Percentiles rank a stretch among this genome's conserved stretches.
Conservation (phyloP, 164 flowering plant species). For the Platanus orientalis region DNA sequence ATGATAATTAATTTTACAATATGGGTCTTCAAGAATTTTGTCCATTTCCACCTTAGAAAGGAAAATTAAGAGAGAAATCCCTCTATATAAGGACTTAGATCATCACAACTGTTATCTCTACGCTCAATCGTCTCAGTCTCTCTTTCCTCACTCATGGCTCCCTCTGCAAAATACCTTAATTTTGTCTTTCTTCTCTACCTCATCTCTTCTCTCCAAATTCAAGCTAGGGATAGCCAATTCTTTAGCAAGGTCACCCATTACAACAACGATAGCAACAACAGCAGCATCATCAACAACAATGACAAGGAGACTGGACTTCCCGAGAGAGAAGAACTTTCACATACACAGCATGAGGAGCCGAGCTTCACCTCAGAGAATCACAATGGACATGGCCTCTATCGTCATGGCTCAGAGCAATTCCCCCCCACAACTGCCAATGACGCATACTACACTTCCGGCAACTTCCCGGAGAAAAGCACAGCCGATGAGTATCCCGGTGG, state of each 20-base stretch:
- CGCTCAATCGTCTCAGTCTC: not conserved
- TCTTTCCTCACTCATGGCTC: constrained; percentile 20
- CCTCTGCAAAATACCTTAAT: constrained; percentile 14
- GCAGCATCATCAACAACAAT: not conserved
- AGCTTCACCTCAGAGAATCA: too few relatives aligned
- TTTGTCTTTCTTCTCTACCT: constrained; percentile 22
- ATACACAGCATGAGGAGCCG: constrained; percentile 11
- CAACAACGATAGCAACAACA: not conserved
- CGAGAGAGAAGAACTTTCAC: constrained; percentile 7
- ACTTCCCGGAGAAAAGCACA: constrained; percentile 4
- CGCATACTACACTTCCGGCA: not conserved
- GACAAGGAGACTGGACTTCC: not conserved
- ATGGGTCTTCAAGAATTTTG: too few relatives aligned
- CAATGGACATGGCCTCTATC: too few relatives aligned
- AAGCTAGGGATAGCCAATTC: constrained; percentile 48
- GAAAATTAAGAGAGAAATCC: not conserved
- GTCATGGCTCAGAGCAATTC: constrained; percentile 15
- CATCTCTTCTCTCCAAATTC: constrained; percentile 16
- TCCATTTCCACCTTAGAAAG: constrained; percentile 1
- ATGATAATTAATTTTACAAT: too few relatives aligned
- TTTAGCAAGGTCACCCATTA: constrained; percentile 26
- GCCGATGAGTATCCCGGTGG: constrained; percentile 10
- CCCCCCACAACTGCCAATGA: constrained; percentile 9
- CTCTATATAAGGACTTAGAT: constrained; percentile 6
- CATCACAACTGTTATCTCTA: not conserved